Conservation (phyloP, 768 basidiomycete genomes). For the Lactarius indigo region DNA sequence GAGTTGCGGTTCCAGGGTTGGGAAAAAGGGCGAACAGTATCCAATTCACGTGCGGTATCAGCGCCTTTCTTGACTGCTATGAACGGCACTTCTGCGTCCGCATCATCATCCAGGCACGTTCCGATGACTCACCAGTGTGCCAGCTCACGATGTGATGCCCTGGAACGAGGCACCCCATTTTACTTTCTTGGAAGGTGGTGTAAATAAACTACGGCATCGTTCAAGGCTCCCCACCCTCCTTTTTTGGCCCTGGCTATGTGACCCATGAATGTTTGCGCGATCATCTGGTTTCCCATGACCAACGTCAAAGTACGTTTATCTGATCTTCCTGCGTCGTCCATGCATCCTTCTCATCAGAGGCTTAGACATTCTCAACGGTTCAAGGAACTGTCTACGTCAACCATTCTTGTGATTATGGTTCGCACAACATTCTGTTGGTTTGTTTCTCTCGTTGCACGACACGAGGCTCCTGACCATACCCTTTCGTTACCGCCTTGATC, state of each 20-base stretch:
- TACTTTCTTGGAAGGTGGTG: not conserved
- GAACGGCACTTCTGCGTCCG: not conserved
- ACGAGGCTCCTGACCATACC: not conserved
- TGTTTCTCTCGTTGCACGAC: not conserved
- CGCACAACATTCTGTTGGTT: not conserved
- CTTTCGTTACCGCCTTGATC: not conserved
- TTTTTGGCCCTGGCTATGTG: not conserved
- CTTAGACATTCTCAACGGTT: not conserved
- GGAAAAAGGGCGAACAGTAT: not conserved
- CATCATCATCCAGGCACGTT: not conserved
- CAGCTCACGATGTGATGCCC: not conserved
- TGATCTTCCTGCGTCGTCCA: not conserved
- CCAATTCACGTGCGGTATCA: slow-evolving; percentile 2
- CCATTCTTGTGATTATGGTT: not conserved
- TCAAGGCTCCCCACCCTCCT: not conserved
- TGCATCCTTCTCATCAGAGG: slow-evolving; percentile 10
- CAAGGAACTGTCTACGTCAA: not conserved
- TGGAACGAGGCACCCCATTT: not conserved
- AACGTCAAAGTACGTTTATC: not conserved
- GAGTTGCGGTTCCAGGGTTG: not conserved
- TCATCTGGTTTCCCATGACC: not conserved
- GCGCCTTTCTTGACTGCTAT: not conserved
- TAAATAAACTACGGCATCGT: not conserved
- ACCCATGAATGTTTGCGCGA: not conserved
- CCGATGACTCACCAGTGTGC: not conserved